These are phyloP conservation scores for Fagopyrum esculentum DNA, from an alignment of 148 eudicot species.

Conservation along the genomic window DNA sequence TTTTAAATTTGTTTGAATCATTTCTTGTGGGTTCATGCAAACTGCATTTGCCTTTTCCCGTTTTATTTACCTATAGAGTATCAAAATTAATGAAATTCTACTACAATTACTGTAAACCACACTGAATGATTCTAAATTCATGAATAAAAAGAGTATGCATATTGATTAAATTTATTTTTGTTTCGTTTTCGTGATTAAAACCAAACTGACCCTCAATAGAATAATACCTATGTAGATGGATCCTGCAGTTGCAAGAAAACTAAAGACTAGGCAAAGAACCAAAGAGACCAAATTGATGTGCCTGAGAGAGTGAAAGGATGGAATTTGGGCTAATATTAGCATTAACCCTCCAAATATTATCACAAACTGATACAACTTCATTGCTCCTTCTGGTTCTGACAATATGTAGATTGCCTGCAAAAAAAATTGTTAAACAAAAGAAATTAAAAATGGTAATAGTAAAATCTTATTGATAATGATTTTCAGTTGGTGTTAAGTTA, in stretches of 20 bases:
- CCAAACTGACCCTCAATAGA: not conserved
- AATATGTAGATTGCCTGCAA: conserved; percentile 52
- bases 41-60: no score
- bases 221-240: conserved; percentile 60
- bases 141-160: no score
- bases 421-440: not conserved
- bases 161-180: no score
- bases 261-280: conserved; percentile 52
- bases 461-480: no score
- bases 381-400: conserved; percentile 44
- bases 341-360: conserved; percentile 60
- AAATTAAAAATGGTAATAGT: not conserved
- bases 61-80: no score
- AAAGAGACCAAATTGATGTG: conserved; percentile 80
- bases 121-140: no score
- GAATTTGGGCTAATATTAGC: conserved; percentile 77
- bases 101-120: no score
- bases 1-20: no score
- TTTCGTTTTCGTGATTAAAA: no score
- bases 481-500: no score
- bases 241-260: conserved; percentile 70
- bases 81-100: no score
- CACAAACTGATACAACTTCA: conserved; percentile 62
- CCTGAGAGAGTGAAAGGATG: conserved; percentile 85
- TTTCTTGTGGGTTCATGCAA: no score